Conservation (phyloP, 345 rosid species). For the Aquilaria malaccensis region DNA sequence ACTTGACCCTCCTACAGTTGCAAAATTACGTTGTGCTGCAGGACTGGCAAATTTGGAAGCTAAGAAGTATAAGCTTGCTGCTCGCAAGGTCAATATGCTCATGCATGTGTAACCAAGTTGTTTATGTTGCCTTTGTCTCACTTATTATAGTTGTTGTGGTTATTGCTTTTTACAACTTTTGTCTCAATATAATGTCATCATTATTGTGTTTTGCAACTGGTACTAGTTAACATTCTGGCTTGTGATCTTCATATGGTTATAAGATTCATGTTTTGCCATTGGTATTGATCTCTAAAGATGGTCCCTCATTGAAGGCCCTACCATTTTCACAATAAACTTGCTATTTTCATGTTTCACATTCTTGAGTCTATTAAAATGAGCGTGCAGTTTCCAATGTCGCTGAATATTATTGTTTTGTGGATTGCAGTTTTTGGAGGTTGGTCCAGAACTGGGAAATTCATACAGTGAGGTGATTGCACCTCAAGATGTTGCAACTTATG, state of each 20-base stretch:
- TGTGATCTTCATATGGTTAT: too few relatives aligned
- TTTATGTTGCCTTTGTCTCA: background rate
- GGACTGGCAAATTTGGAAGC: slow-evolving; percentile 89
- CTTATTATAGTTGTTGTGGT: too few relatives aligned
- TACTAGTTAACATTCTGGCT: too few relatives aligned
- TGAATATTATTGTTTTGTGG: slow-evolving; percentile 1
- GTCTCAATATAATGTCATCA: too few relatives aligned
- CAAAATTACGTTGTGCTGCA: slow-evolving; percentile 86
- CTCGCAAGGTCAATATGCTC: slow-evolving; percentile 69
- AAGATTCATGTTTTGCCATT: too few relatives aligned
- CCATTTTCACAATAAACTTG: too few relatives aligned
- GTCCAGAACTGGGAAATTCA: slow-evolving; percentile 78
- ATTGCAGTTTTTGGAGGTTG: slow-evolving; percentile 86
- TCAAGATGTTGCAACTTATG: slow-evolving; percentile 97
- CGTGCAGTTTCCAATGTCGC: background rate
- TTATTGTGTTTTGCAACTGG: too few relatives aligned
- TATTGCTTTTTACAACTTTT: too few relatives aligned
- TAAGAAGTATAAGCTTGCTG: slow-evolving; percentile 94
- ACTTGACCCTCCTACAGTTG: slow-evolving; percentile 49
- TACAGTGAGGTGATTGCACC: slow-evolving; percentile 94
- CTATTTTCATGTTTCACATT: too few relatives aligned
- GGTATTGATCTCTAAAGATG: too few relatives aligned
- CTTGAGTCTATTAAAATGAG: too few relatives aligned
- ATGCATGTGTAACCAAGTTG: background rate
- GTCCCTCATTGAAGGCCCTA: too few relatives aligned